Percentiles rank a stretch among this genome's conserved stretches.
Evolutionary conservation across 768 basidiomycete species (phyloP).

Genomic region (Cubamyces sp.): DNA sequence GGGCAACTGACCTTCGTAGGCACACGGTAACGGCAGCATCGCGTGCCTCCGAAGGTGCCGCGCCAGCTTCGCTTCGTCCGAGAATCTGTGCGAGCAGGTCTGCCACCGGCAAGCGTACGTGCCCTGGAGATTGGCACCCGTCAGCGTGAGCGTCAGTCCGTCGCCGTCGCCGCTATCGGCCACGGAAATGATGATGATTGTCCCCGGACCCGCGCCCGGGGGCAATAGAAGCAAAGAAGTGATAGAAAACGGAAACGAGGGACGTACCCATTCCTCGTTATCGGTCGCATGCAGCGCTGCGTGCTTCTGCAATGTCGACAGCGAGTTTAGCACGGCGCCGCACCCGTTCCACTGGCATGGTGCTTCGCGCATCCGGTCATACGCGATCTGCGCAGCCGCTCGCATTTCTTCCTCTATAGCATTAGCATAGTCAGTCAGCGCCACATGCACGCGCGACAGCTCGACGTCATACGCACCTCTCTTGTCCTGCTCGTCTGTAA

Average conservation of each 20-base stretch:
- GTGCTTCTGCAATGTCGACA: slow-evolving; percentile 53
- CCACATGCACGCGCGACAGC: too few relatives aligned
- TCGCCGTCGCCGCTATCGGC: too few relatives aligned
- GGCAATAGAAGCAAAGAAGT: neutral
- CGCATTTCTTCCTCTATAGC: slow-evolving; percentile 45
- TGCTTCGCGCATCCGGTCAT: slow-evolving; percentile 48
- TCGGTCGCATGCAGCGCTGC: slow-evolving; percentile 44
- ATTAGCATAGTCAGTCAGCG: neutral
- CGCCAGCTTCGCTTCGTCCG: slow-evolving; percentile 40
- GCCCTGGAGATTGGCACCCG: slow-evolving; percentile 31
- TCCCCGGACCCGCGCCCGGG: slow-evolving; percentile 12
- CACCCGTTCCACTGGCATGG: slow-evolving; percentile 67
- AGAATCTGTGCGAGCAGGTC: slow-evolving; percentile 51
- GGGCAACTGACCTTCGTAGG: slow-evolving; percentile 51
- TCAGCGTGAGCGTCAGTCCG: neutral
- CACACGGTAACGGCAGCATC: slow-evolving; percentile 45
- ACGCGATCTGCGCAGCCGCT: slow-evolving; percentile 51
- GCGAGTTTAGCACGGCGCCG: slow-evolving; percentile 56
- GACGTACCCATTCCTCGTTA: slow-evolving; percentile 34
- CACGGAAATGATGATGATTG: neutral
- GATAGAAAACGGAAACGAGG: neutral
- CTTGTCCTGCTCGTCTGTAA: slow-evolving; percentile 13
- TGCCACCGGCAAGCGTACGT: slow-evolving; percentile 59
- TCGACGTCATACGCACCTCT: too few relatives aligned
- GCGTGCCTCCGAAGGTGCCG: slow-evolving; percentile 62